Evolutionary conservation across 2,329 filamentous ascomycete species (phyloP).

Genomic region (Mollisia scopiformis): DNA sequence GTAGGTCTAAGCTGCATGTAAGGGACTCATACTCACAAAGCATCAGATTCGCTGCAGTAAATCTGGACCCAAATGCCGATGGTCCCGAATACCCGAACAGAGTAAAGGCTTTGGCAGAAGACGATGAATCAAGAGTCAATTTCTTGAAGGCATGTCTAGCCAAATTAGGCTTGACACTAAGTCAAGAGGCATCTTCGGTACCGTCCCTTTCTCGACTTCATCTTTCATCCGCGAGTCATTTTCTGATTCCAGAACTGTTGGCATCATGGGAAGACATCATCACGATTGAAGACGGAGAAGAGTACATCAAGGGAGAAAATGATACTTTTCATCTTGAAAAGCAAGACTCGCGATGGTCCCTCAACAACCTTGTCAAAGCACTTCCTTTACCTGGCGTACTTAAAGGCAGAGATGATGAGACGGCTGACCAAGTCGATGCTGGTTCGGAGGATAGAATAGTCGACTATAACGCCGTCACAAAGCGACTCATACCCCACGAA

Average conservation of each 20-base stretch:
- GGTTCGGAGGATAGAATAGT: slow-evolving; percentile 59
- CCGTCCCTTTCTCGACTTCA: slow-evolving; percentile 83
- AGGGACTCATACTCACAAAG: neutral
- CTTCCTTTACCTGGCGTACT: slow-evolving; percentile 40
- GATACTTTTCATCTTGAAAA: slow-evolving; percentile 83
- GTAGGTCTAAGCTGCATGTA: slow-evolving; percentile 50
- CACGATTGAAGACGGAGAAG: slow-evolving; percentile 64
- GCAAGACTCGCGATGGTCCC: slow-evolving; percentile 60
- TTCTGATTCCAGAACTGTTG: slow-evolving; percentile 70
- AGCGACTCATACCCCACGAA: slow-evolving; percentile 75
- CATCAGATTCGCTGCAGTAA: slow-evolving; percentile 77
- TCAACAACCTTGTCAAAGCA: slow-evolving; percentile 56
- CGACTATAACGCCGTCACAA: slow-evolving; percentile 75
- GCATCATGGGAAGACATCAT: slow-evolving; percentile 69
- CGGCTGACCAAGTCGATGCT: slow-evolving; percentile 40
- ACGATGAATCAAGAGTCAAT: slow-evolving; percentile 69
- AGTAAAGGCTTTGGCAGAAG: slow-evolving; percentile 66
- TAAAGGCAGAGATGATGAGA: slow-evolving; percentile 15
- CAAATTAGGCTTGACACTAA: slow-evolving; percentile 83
- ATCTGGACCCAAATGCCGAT: slow-evolving; percentile 69
- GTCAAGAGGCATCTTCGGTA: slow-evolving; percentile 67
- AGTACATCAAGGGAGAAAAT: slow-evolving; percentile 78
- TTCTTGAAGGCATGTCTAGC: slow-evolving; percentile 81
- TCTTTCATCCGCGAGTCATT: slow-evolving; percentile 70
- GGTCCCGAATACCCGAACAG: slow-evolving; percentile 72